Evolutionary conservation across 2,329 filamentous ascomycete species (phyloP), one percentile per base, ranked within the genome.

Genomic region (Trematosphaeria pertusa): DNA sequence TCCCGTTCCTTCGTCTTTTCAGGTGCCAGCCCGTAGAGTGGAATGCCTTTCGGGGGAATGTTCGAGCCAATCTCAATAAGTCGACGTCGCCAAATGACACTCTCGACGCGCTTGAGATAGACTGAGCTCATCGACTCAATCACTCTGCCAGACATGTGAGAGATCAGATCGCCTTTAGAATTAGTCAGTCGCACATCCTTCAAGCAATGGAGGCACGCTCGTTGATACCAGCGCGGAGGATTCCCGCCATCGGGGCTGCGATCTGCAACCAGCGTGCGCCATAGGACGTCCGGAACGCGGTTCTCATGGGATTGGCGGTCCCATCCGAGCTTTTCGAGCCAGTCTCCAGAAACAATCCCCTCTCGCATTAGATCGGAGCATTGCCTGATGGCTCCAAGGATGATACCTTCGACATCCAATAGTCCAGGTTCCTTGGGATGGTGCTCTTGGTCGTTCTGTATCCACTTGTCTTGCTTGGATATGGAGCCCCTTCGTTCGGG

Each of bases 141-240:
- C 24, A 28, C 24, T 12, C 12, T 28, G 24, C 12, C 8, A 7
- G 12, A 28, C 24, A 8, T 28, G 12, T 28, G 24, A 7, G 24
- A 28, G 12, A 8, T 33, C 10, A 53, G 21, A 26, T 40, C 45
- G n/a, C 48, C 48, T 11, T 36, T 28, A 31, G 38, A 7, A 19
- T 18, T 41, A 10, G 47, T 28, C 24, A 28, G 12, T 7, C 24
- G 24, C 7, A 12, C 19, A 22, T 41, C 46, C 3, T 21, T 18
- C 12, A 54, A 18, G 7, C 34, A 39, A 10, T 41, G 30, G 26
- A 40, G 26, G 37, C 50, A 58, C 12, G 55, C 50, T 22, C 50
- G 37, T 17, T 42, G 52, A 34, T 54, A 60, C 47, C 45, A 54
- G 4, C 38, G 19, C 10, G 52, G 52, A 1, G 52, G 39, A 26